Evolutionary conservation across 768 basidiomycete species (phyloP), one percentile per base, ranked within the genome.

Genomic region (Boletus sp.): DNA sequence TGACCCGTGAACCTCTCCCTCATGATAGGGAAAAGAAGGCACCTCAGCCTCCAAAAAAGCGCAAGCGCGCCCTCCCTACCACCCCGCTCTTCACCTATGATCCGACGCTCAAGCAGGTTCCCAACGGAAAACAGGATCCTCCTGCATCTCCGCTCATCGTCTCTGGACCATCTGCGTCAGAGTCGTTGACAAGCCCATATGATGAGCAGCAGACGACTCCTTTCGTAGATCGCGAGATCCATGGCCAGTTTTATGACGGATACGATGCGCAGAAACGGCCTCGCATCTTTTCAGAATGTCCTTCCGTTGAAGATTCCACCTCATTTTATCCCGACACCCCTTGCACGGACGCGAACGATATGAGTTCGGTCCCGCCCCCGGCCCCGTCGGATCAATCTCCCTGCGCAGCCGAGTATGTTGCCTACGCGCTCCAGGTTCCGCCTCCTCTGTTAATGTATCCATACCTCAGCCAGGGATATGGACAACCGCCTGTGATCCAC

Each of bases 1-100:
- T 57, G 36, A 64, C 70, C 8, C 50, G 8, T 7, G 57, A 61
- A 2, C 71, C 70, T 7, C 70, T 71, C 12, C n/a, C 60, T 44
- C 47, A 55, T 18, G 56, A 61, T 28, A 68, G 70, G 57, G 63
- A 67, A 59, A 72, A n/a, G 60, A 72, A 30, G 42, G 48, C 52
- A 24, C 5, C 51, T 7, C 65, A 30, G 42, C 50, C 58, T 33
- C 42, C 15, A 15, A 73, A 62, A 52, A 64, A 54, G 54, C 71
- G 71, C 63, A 74, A 59, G 58, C 64, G 47, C 17, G 1, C 18
- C 11, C 0, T 28, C 7, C 71, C 71, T 18, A 37, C 57, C 18
- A 72, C 56, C 15, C 60, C 71, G 7, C 44, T 18, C 41, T 15
- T 67, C 4, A 3, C 57, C 18, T 74, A 63, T 37, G 3, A 63